Percentiles rank a stretch among this genome's conserved stretches.
These are phyloP conservation scores for Prunus mongolica DNA, from an alignment of 306 rosid species.

Conservation along the genomic window DNA sequence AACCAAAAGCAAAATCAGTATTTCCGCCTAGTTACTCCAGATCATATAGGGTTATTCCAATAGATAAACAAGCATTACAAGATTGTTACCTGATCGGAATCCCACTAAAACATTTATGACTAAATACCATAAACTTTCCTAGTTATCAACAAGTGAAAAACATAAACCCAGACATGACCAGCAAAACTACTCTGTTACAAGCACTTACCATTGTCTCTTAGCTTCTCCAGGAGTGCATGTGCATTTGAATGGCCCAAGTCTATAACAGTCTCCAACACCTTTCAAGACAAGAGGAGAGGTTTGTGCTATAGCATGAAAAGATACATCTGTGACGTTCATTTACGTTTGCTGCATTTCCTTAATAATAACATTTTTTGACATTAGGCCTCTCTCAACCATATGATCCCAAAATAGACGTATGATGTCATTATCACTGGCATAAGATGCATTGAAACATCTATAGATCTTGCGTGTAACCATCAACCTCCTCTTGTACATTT, in stretches of 20 bases:
- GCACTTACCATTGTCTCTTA: not conserved
- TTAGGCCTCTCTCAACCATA: slow-evolving; percentile 54
- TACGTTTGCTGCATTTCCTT: slow-evolving; percentile 44
- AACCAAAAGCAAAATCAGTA: not conserved
- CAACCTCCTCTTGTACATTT: slow-evolving; percentile 67
- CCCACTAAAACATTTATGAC: not conserved
- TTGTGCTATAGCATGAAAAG: not conserved
- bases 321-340: not conserved
- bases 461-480: slow-evolving; percentile 63
- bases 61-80: not conserved
- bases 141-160: not conserved
- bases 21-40: not conserved
- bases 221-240: not conserved
- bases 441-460: slow-evolving; percentile 47
- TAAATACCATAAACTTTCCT: not conserved
- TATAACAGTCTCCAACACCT: not conserved
- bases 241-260: not conserved
- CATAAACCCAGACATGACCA: not conserved
- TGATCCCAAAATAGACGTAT: slow-evolving; percentile 67
- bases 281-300: not conserved
- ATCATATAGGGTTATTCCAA: not conserved
- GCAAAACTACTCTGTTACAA: not conserved
- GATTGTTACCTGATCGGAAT: not conserved
- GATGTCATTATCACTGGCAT: slow-evolving; percentile 33
- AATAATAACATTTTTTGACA: slow-evolving; percentile 55